A percentile compares a stretch with the other conserved stretches of the same genome.
Conservation (phyloP, 2,329 filamentous ascomycete species). For the Aspergillus sp. region DNA sequence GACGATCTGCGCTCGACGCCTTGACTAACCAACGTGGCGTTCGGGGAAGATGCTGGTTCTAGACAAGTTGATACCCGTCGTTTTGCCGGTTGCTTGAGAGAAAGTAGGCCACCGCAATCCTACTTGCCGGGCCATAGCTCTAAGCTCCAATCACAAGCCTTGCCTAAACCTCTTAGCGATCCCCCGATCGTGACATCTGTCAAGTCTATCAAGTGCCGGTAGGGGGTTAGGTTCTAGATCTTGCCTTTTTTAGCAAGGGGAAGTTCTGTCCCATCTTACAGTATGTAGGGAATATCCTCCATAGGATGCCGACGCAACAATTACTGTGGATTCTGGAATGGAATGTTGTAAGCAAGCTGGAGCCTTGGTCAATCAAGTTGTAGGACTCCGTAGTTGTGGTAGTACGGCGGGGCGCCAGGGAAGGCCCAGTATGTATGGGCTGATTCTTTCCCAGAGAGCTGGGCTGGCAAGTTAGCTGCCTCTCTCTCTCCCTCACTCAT, state of each 20-base stretch:
- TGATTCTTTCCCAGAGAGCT: neutral
- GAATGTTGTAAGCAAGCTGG: neutral
- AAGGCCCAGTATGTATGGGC: constrained; percentile 1
- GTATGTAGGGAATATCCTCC: too few relatives aligned
- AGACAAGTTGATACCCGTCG: constrained; percentile 10
- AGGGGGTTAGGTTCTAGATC: constrained; percentile 2
- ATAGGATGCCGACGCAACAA: too few relatives aligned
- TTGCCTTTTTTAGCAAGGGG: neutral
- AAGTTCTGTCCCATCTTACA: too few relatives aligned
- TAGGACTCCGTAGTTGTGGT: neutral
- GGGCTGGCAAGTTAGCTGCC: too few relatives aligned
- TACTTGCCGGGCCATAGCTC: neutral
- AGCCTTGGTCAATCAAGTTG: neutral
- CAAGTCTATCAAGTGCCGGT: neutral
- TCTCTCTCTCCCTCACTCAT: neutral
- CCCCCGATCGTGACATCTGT: constrained; percentile 8
- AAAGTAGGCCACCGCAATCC: neutral
- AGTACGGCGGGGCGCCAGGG: neutral
- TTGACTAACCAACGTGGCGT: constrained; percentile 19
- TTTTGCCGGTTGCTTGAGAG: constrained; percentile 8
- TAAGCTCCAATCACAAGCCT: constrained; percentile 2
- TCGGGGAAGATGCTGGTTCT: constrained; percentile 7
- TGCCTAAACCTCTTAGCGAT: neutral
- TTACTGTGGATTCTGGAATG: too few relatives aligned
- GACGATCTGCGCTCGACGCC: constrained; percentile 24